These are phyloP conservation scores for Brassica cretica DNA, from an alignment of 345 rosid species.

Conservation along the genomic window DNA sequence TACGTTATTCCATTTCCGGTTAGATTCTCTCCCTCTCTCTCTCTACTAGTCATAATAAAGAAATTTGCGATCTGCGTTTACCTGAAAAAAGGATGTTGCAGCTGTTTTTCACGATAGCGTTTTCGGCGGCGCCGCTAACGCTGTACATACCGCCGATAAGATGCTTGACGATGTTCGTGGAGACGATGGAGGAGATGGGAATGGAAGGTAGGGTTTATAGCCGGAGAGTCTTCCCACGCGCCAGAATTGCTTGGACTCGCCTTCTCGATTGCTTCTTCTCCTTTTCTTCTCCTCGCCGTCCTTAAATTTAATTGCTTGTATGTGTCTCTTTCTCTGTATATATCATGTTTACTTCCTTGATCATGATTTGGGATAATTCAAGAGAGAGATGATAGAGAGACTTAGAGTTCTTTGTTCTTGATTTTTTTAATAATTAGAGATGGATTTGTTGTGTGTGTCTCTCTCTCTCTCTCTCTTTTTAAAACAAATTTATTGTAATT, in stretches of 20 bases:
- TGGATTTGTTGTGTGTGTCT: constrained; percentile 17
- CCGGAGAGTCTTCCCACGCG: constrained; percentile 62
- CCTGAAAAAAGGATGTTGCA: constrained; percentile 48
- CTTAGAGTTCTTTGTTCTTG: constrained; percentile 4
- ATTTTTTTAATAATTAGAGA: constrained; percentile 17
- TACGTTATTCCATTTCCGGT: constrained; percentile 14
- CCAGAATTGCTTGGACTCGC: constrained; percentile 67
- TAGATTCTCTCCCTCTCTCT: not conserved
- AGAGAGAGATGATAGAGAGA: not conserved
- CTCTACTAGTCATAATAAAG: not conserved
- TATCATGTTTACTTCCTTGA: constrained; percentile 15
- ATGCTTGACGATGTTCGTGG: constrained; percentile 74
- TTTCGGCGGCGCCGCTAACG: constrained; percentile 86
- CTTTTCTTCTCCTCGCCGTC: constrained; percentile 36
- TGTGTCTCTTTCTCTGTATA: not conserved
- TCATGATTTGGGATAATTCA: constrained; percentile 12
- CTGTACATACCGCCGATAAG: constrained; percentile 82
- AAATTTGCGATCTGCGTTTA: constrained; percentile 8
- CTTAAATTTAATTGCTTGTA: constrained; percentile 12
- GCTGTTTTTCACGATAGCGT: constrained; percentile 76
- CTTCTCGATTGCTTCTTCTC: constrained; percentile 62
- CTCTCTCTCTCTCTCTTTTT: constrained; percentile 4
- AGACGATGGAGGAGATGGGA: constrained; percentile 64
- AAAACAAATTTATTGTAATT: not conserved
- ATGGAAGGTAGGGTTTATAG: constrained; percentile 65